Percentiles rank a stretch among this genome's conserved stretches.
These are phyloP conservation scores for Tetraselmis striata DNA, from an alignment of 139 green algal species.

Conservation along the genomic window DNA sequence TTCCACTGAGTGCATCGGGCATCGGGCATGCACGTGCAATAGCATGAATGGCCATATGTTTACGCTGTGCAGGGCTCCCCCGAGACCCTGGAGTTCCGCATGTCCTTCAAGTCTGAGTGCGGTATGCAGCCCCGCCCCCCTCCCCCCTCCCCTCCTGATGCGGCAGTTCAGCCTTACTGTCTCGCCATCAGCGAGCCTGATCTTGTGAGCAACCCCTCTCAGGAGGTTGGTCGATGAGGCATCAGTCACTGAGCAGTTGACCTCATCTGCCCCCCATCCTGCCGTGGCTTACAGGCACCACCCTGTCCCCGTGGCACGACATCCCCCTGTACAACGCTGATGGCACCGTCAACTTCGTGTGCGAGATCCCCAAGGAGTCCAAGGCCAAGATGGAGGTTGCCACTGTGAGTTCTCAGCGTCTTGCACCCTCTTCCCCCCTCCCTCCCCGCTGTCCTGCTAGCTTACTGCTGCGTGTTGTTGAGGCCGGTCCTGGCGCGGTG, in stretches of 20 bases:
- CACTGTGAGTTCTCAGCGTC: slow-evolving; percentile 70
- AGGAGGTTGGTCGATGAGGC: background rate
- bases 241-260: background rate
- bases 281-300: slow-evolving; percentile 35
- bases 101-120: slow-evolving; percentile 70
- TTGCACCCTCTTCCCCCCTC: too few relatives aligned
- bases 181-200: background rate
- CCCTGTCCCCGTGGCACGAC: slow-evolving; percentile 92
- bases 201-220: background rate
- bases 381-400: slow-evolving; percentile 98
- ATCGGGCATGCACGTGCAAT: too few relatives aligned
- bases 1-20: too few relatives aligned
- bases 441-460: background rate
- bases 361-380: slow-evolving; percentile 98
- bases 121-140: slow-evolving; percentile 24
- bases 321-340: slow-evolving; percentile 86
- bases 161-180: too few relatives aligned
- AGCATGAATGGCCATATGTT: too few relatives aligned
- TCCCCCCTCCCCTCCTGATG: background rate
- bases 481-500: too few relatives aligned
- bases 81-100: slow-evolving; percentile 73
- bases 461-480: too few relatives aligned
- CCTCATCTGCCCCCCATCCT: too few relatives aligned
- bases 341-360: slow-evolving; percentile 90
- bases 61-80: slow-evolving; percentile 54